A percentile compares a stretch with the other conserved stretches of the same genome.
These are phyloP conservation scores for Micromonas pusilla DNA, from an alignment of 139 green algal species.

Conservation along the genomic window DNA sequence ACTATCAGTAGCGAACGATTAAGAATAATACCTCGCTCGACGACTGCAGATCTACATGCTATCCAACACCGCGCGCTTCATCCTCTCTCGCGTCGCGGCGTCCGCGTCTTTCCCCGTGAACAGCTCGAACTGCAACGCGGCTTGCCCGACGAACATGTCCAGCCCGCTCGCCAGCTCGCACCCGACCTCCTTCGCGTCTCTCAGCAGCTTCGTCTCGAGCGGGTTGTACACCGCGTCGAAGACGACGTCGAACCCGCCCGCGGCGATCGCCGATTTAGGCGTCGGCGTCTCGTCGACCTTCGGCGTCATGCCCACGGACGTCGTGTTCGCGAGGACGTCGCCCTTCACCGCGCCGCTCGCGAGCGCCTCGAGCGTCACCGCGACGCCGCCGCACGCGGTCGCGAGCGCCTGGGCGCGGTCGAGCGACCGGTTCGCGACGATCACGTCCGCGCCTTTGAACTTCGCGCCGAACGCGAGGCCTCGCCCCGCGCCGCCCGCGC, in stretches of 20 bases:
- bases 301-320: conserved; percentile 85
- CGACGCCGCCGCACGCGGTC: conserved; percentile 16
- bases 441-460: conserved; percentile 42
- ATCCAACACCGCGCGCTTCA: not conserved
- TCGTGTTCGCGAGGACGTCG: conserved; percentile 91
- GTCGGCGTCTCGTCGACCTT: conserved; percentile 62
- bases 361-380: conserved; percentile 40
- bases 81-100: not conserved
- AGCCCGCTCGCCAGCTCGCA: conserved; percentile 57
- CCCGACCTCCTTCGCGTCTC: conserved; percentile 42
- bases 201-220: conserved; percentile 49
- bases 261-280: conserved; percentile 44
- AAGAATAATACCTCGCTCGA: not conserved
- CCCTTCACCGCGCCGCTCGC: conserved; percentile 44
- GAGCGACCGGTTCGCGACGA: conserved; percentile 29
- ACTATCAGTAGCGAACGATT: too few species aligned
- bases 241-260: conserved; percentile 59
- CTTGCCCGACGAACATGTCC: conserved; percentile 98
- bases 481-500: conserved; percentile 81
- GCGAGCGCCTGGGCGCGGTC: conserved; percentile 62
- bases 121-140: conserved; percentile 82
- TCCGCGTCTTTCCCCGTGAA: conserved; percentile 49
- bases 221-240: conserved; percentile 98
- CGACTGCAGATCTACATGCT: conserved; percentile 1
- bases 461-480: conserved; percentile 86